Evolutionary conservation across 192 early-diverging fungal species (phyloP), one percentile per base, ranked within the genome.

Genomic region (Jimgerdemannia flammicorona): DNA sequence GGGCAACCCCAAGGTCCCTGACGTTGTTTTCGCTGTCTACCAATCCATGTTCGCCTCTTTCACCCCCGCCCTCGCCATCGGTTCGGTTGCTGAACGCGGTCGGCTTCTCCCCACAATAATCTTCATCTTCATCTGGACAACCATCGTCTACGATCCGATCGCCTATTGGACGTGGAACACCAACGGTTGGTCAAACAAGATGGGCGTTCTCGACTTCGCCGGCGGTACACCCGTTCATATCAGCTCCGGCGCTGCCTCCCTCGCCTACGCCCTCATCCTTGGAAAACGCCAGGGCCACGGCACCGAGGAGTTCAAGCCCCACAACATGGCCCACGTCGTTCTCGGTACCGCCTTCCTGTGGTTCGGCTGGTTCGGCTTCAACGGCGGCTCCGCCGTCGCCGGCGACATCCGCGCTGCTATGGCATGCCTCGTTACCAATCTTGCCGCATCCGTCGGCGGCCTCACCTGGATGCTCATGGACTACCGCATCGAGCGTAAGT

Each of bases 221-320:
- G 96, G 91, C 75, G 96, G 96, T n/a, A 91, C 88, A 20, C 90
- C 94, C 14, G 96, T 96, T 4, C 91, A 97, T 72, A 90, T 92
- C 39, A 89, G 89, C 11, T 94, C 93, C 19, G 96, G 96, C 42
- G 88, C 91, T 39, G 88, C 91, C 2, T 94, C 64, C 14, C 89
- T 97, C 66, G 95, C 95, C 8, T 92, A 92, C 74, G 92, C 92
- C 72, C 82, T 94, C 75, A 92, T 95, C 42, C 78, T 95, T 44
- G 96, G 96, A 71, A 91, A 91, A 79, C 90, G 96, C 66, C 86
- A 87, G 63, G 90, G 90, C 76, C 90, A 88, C 77, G 84, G 89
- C 74, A 1, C 1, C 29, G 83, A 89, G 66, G 88, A 91, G 44
- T 90, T 90, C 59, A 88, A 92, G 69, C 92, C 94, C 40, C 93